Conservation (phyloP, 305 asterid species). For the Striga hermonthica region DNA sequence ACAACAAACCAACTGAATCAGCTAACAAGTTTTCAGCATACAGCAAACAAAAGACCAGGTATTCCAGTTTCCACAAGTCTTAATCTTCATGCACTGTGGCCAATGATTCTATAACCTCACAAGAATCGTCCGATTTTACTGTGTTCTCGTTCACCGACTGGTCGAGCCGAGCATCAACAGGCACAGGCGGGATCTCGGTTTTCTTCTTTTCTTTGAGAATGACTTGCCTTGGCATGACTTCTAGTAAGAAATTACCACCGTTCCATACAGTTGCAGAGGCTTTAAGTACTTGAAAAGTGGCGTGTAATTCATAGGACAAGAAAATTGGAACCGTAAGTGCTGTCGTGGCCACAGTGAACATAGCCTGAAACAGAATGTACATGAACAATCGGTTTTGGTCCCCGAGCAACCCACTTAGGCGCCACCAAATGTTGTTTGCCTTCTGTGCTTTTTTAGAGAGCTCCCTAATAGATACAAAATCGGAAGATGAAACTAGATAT, state of each 20-base stretch:
- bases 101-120: constrained; percentile 35
- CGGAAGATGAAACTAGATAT: neutral
- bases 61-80: constrained; percentile 14
- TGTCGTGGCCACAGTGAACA: constrained; percentile 81
- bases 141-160: constrained; percentile 35
- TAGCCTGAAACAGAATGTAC: constrained; percentile 82
- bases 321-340: constrained; percentile 91
- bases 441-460: constrained; percentile 90
- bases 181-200: constrained; percentile 46
- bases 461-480: constrained; percentile 49
- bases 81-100: constrained; percentile 16
- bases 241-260: constrained; percentile 86
- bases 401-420: constrained; percentile 90
- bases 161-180: constrained; percentile 37
- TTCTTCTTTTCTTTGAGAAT: constrained; percentile 79
- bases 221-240: constrained; percentile 96
- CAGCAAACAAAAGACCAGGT: constrained; percentile 14
- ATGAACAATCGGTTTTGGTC: constrained; percentile 86
- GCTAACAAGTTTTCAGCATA: constrained; percentile 13
- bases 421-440: constrained; percentile 96
- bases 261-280: constrained; percentile 89
- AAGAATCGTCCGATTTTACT: constrained; percentile 13
- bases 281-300: constrained; percentile 79
- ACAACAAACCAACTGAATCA: constrained; percentile 7
- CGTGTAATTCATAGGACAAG: constrained; percentile 66